These are phyloP conservation scores for Aureobasidium namibiae DNA, from an alignment of 2,329 filamentous ascomycete genomes.

Conservation along the genomic window DNA sequence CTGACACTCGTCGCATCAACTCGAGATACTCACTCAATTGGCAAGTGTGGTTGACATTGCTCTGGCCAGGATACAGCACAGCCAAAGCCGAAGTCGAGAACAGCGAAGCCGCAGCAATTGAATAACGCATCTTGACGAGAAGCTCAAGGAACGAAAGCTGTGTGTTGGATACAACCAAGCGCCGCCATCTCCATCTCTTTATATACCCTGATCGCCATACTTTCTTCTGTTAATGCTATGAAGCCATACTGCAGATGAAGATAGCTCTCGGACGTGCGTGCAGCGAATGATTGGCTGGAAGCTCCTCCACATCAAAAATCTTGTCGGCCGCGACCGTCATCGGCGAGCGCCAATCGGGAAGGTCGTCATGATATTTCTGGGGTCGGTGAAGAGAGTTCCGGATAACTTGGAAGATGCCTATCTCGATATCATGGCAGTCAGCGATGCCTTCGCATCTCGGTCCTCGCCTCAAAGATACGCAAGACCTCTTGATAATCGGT, in stretches of 20 bases:
- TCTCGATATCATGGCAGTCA: neutral
- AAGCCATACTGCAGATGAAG: slow-evolving; percentile 9
- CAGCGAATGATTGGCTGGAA: slow-evolving; percentile 3
- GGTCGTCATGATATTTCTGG: slow-evolving; percentile 3
- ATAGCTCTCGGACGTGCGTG: neutral
- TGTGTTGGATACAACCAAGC: neutral
- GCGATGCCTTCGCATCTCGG: neutral
- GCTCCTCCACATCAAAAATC: neutral
- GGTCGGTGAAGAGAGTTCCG: neutral
- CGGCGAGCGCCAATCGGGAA: slow-evolving; percentile 1
- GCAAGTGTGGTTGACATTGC: slow-evolving; percentile 50
- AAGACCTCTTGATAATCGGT: no score
- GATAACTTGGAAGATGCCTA: no score
- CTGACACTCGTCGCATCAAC: slow-evolving; percentile 15
- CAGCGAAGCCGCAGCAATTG: neutral
- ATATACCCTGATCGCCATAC: neutral
- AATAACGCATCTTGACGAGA: neutral
- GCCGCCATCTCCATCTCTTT: neutral
- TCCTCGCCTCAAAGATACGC: neutral
- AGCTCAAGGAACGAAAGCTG: neutral
- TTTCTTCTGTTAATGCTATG: neutral
- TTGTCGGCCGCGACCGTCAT: neutral
- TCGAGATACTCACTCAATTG: slow-evolving; percentile 33
- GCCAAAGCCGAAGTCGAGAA: slow-evolving; percentile 22
- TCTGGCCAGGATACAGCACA: slow-evolving; percentile 38